phyloP scores from a whole-genome alignment of 345 rosid species.

The Salix koriyanagi region DNA sequence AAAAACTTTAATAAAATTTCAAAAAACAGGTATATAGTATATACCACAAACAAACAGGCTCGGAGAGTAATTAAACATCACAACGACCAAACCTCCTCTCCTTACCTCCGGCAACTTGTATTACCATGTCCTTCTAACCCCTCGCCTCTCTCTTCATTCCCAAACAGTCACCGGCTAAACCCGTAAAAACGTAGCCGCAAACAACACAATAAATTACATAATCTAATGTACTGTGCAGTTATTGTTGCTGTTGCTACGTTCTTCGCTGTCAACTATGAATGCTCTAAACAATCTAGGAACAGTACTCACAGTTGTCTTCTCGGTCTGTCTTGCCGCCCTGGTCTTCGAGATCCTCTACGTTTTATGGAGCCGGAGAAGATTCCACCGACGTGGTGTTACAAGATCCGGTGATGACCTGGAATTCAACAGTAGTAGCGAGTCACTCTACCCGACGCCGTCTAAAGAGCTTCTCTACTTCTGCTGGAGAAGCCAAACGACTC shows the following conservation, averaged over 20 bases:
- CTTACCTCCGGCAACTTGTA: neutral
- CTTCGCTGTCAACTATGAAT: conserved; percentile 26
- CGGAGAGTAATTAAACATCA: neutral
- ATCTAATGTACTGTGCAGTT: neutral
- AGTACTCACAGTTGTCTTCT: conserved; percentile 41
- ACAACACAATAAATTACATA: neutral
- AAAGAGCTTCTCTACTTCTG: conserved; percentile 78
- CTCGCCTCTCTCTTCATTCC: neutral
- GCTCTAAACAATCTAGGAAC: conserved; percentile 33
- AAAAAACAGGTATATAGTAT: no score
- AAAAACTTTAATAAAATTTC: no score
- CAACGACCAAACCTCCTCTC: neutral
- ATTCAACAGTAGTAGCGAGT: conserved; percentile 1
- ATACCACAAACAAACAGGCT: no score
- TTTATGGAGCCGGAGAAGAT: conserved; percentile 43
- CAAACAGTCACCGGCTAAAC: neutral
- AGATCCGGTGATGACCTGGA: conserved; percentile 14
- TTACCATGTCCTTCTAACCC: neutral
- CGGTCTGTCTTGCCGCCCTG: conserved; percentile 33
- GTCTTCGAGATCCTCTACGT: conserved; percentile 44
- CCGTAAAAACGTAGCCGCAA: neutral
- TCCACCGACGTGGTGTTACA: conserved; percentile 25
- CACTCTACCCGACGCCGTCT: conserved; percentile 35
- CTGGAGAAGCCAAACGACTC: conserved; percentile 47
- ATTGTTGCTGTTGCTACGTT: neutral